phyloP scores from a whole-genome alignment of 2,329 filamentous ascomycete genomes.

The Leptographium galeiforme region DNA sequence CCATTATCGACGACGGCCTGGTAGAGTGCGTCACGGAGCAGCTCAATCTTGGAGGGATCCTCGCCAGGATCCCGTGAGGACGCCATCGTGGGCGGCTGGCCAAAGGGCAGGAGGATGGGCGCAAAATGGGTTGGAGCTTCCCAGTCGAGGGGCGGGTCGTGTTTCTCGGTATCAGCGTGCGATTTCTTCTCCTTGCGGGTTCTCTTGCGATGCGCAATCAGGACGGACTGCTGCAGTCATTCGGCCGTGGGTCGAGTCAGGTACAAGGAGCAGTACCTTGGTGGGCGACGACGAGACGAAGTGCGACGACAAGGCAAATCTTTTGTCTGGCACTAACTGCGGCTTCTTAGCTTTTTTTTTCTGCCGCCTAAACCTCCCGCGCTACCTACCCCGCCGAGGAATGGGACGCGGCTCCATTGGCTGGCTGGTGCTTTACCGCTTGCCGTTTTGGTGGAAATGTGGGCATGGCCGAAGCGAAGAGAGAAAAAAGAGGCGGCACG shows the following conservation, averaged over 20 bases:
- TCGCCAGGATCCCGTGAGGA: constrained; percentile 11
- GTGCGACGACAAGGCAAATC: not conserved
- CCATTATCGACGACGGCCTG: constrained; percentile 38
- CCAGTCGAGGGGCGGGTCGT: too few relatives aligned
- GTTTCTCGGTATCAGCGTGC: too few relatives aligned
- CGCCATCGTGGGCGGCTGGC: not conserved
- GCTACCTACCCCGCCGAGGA: not conserved
- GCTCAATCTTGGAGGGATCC: constrained; percentile 27
- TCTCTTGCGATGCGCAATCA: too few relatives aligned
- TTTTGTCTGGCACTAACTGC: not conserved
- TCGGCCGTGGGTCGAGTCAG: too few relatives aligned
- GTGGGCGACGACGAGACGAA: too few relatives aligned
- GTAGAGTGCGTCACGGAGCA: constrained; percentile 45
- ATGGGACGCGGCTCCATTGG: not conserved
- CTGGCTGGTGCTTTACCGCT: constrained; percentile 1
- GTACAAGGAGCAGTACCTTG: too few relatives aligned
- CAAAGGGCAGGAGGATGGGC: too few relatives aligned
- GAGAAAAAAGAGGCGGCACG: not conserved
- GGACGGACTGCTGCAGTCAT: too few relatives aligned
- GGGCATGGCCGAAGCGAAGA: not conserved
- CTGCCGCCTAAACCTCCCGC: not conserved
- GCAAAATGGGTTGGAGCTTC: too few relatives aligned
- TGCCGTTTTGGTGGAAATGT: not conserved
- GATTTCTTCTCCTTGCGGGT: too few relatives aligned
- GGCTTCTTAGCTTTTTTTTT: not conserved